Conservation (phyloP, 768 basidiomycete genomes). For the Leccinum rimulosum region DNA sequence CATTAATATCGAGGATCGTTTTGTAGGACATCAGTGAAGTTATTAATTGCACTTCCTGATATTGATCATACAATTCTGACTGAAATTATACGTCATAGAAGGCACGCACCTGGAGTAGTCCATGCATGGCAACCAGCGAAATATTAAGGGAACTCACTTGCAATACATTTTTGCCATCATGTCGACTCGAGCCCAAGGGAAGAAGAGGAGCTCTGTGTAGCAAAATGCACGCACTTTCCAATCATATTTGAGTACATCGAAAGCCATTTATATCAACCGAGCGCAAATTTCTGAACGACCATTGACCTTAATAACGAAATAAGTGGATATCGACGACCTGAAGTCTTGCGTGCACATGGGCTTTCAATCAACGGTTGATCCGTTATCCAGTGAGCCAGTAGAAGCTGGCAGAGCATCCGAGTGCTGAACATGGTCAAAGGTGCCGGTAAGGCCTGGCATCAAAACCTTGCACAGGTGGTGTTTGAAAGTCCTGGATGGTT, state of each 20-base stretch:
- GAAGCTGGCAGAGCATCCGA: neutral
- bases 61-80: neutral
- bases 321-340: neutral
- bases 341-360: neutral
- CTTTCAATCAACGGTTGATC: neutral
- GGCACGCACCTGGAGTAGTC: neutral
- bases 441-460: neutral
- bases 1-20: conserved; percentile 2
- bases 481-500: neutral
- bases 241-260: neutral
- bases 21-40: neutral
- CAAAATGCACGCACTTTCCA: neutral
- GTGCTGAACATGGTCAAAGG: neutral
- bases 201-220: neutral
- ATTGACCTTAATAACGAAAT: too few relatives aligned
- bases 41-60: neutral
- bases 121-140: neutral
- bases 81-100: neutral
- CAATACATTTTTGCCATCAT: neutral
- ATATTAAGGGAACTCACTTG: neutral
- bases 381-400: neutral
- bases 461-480: conserved; percentile 1
- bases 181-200: neutral
- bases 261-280: neutral
- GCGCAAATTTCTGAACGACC: neutral